Base-by-base conservation (phyloP, 805 yeast species). In the Candida mattraensis region DNA sequence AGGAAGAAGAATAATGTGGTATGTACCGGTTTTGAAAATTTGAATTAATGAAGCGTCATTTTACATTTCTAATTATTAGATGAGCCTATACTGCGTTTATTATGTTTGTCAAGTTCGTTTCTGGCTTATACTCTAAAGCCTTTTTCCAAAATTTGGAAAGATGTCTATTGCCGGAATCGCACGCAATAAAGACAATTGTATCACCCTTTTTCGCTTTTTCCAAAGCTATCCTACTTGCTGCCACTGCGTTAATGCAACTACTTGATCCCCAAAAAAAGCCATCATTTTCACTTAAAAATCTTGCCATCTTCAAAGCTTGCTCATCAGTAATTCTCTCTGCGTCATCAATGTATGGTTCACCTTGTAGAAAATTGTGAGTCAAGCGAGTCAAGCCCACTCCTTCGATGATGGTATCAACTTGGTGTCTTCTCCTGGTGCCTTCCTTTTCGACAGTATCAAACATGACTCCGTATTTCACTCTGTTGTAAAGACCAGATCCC, bases 361-460 rank as follows among this genome's bases (percentile, higher is more conserved):
- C 98, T 32, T 71, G 74, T 29, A 69, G 62, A 58, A 91, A 86
- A 58, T 91, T 91, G 52, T 75, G 73, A 0, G 99, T 91, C 17
- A 93, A 65, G 45, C 99, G 68, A 50, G 87, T 93, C 39, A 91
- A 63, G 0, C 99, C 99, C 18, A 91, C 83, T 0, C 99, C 99
- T 60, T 91, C 99, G 3, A 91, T 81, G 2, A 89, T 54, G 0
- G 98, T 93, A 59, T 91, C 99, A 2, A 91, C 98, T 61, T 91
- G 99, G 59, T 93, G 98, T 48, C 99, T 68, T 54, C 97, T 72
- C 50, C 98, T 70, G 0, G 93, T 85, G 1, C 99, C 99, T 63
- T 91, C 99, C 47, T 74, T 80, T 60, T 91, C 99, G 6, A 77
- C 88, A 2, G 70, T 46, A 51, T 89, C 95, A 58, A 87, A 91